Conservation (phyloP, 495 filamentous ascomycete genomes). For the Aspergillus wentii region DNA sequence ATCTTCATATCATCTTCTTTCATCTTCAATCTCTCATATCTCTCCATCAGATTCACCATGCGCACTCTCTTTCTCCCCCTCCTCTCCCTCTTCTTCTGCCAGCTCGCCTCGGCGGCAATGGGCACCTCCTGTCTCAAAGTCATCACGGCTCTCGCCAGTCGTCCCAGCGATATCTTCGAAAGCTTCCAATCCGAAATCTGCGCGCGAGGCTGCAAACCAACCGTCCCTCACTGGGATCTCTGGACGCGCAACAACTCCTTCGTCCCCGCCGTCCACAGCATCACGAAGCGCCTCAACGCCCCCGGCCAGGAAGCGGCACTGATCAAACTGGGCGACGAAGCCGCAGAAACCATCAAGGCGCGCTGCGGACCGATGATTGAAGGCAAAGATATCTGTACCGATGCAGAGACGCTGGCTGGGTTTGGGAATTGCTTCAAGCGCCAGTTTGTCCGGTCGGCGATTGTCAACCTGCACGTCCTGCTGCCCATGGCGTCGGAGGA, state of each 20-base stretch:
- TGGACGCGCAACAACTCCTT: constrained; percentile 43
- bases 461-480: constrained; percentile 27
- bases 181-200: constrained; percentile 41
- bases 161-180: constrained; percentile 29
- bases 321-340: constrained; percentile 37
- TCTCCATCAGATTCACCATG: constrained; percentile 15
- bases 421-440: constrained; percentile 43
- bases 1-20: constrained; percentile 2
- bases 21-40: constrained; percentile 1
- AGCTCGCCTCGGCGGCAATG: constrained; percentile 21
- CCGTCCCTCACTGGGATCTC: constrained; percentile 40
- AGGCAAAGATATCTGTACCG: constrained; percentile 35
- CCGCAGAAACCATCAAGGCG: constrained; percentile 34
- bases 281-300: constrained; percentile 30
- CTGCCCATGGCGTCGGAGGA: constrained; percentile 38
- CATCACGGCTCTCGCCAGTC: constrained; percentile 30
- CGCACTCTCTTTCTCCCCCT: constrained; percentile 12
- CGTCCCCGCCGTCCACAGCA: constrained; percentile 33
- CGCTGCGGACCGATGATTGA: constrained; percentile 28
- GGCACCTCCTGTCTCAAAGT: constrained; percentile 35
- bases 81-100: constrained; percentile 17
- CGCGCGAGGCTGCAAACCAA: constrained; percentile 35
- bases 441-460: constrained; percentile 30
- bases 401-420: constrained; percentile 28
- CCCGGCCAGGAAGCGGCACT: constrained; percentile 30